These are phyloP conservation scores for Coffea canephora DNA, from an alignment of 257 asterid species.

Conservation along the genomic window DNA sequence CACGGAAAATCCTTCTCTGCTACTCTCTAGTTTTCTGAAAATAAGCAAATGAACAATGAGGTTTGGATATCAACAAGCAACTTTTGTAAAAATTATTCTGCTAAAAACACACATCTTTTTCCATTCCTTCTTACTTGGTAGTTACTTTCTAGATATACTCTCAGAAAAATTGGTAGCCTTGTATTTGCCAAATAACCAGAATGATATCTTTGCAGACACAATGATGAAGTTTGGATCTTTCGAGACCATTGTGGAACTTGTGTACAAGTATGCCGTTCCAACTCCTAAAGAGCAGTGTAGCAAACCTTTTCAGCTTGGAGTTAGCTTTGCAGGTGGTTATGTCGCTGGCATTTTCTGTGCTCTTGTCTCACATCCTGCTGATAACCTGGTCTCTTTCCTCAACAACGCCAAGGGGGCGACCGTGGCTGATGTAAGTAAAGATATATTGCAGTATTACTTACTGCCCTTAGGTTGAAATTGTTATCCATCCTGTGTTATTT, in stretches of 20 bases:
- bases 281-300: slow-evolving; percentile 75
- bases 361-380: slow-evolving; percentile 78
- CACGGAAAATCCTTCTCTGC: too few species aligned
- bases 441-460: background rate
- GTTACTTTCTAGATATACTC: background rate
- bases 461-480: background rate
- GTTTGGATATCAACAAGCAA: too few species aligned
- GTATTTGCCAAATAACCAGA: background rate
- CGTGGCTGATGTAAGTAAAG: slow-evolving; percentile 51
- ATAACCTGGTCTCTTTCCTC: slow-evolving; percentile 80
- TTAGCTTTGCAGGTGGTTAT: slow-evolving; percentile 75
- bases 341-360: slow-evolving; percentile 80
- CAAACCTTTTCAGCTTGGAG: slow-evolving; percentile 63
- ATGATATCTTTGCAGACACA: slow-evolving; percentile 49
- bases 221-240: slow-evolving; percentile 92
- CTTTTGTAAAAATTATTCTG: too few species aligned
- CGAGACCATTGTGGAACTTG: slow-evolving; percentile 68
- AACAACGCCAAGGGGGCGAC: slow-evolving; percentile 90
- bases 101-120: too few species aligned
- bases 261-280: slow-evolving; percentile 68
- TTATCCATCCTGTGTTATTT: background rate
- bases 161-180: background rate
- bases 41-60: too few species aligned
- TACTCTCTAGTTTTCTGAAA: background rate
- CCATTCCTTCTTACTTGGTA: background rate